Base-by-base conservation (phyloP, 495 filamentous ascomycete species). In the Chaetomium tenue region DNA sequence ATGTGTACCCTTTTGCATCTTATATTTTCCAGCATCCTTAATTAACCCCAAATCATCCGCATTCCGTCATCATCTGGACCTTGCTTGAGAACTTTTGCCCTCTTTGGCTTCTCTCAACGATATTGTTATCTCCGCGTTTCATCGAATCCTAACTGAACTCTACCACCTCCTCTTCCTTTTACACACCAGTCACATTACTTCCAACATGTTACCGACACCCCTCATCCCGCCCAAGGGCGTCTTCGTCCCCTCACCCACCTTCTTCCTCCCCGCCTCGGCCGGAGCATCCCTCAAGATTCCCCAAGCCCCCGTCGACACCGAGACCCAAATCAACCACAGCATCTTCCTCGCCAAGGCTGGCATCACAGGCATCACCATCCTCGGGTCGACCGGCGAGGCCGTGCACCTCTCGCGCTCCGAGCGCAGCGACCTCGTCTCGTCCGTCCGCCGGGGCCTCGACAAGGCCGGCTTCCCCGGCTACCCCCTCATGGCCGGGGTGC, bases 361-460 rank as follows among this genome's bases (percentile, higher is more conserved):
- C 46, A 84, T 90, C 72, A 79, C 74, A 20, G 88, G 88, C 13
- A 77, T 90, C 20, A 86, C 89, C 2, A 76, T 90, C 11, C 80
- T 91, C 20, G 88, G 88, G 9, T 84, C 79, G 44, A 90, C 86
- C 0, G 88, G 88, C 60, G 88, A 91, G 70, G 88, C 87, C 0
- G 79, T 90, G 7, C 87, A 89, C 71, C 75, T 90, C 7, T 79
- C 85, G 0, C 78, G 79, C n/a, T 51, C 71, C 22, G 88, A 91
- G 66, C 84, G 88, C 20, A 78, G 70, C 57, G 71, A 79, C 16
- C 77, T 90, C n/a, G 70, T 90, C 23, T 72, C 76, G 5, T 73
- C 75, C 28, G 82, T 88, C 2, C 79, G 86, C 26, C 70, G 77
- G 54, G 79, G 79, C 20, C 76, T 88, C 28, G 79, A 83, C 37